These are phyloP conservation scores for Fusarium virguliforme DNA, from an alignment of 2,329 filamentous ascomycete genomes.

Conservation along the genomic window DNA sequence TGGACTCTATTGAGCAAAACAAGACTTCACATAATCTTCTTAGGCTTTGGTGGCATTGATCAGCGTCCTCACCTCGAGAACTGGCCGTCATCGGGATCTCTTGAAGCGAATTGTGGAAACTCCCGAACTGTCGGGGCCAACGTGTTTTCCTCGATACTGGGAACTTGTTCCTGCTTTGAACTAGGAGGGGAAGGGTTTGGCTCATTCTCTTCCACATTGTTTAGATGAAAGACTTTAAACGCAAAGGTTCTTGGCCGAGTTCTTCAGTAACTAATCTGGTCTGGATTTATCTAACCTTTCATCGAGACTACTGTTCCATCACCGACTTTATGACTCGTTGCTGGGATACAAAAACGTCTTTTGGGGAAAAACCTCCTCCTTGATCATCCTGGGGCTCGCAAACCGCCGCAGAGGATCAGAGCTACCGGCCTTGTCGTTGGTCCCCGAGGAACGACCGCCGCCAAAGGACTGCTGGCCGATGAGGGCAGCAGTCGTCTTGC, in stretches of 20 bases:
- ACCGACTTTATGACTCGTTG: background rate
- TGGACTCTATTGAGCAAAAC: no score
- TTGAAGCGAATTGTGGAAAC: no score
- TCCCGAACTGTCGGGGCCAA: no score
- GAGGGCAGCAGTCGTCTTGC: background rate
- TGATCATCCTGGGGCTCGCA: slow-evolving; percentile 73
- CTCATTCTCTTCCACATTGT: background rate
- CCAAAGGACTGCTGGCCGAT: slow-evolving; percentile 76
- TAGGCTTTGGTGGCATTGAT: background rate
- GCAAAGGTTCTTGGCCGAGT: background rate
- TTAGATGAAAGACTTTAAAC: background rate
- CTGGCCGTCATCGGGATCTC: no score
- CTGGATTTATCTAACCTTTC: background rate
- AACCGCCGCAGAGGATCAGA: slow-evolving; percentile 70
- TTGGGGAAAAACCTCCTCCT: slow-evolving; percentile 74
- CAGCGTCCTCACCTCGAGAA: no score
- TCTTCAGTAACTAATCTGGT: background rate
- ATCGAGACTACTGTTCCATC: no score
- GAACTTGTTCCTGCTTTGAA: no score
- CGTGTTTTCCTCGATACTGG: no score
- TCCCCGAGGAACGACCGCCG: slow-evolving; percentile 73
- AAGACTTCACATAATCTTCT: background rate
- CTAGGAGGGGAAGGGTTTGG: no score
- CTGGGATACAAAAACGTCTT: slow-evolving; percentile 9
- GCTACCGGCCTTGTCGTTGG: slow-evolving; percentile 77